These are phyloP conservation scores for Gymnopilus dilepis DNA, from an alignment of 768 basidiomycete genomes.

Conservation along the genomic window DNA sequence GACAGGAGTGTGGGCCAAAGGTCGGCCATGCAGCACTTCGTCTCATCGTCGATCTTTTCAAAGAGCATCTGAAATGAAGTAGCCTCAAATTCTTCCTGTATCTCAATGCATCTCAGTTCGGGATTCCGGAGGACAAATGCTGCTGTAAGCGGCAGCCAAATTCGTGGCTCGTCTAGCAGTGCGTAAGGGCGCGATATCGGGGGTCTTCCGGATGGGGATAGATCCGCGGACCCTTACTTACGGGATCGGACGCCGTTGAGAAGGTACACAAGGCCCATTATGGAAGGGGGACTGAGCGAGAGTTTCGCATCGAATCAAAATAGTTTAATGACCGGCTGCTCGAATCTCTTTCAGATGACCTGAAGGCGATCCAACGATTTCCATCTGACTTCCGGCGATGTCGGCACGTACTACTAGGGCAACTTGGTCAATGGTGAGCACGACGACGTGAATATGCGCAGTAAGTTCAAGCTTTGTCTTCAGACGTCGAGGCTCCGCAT, in stretches of 20 bases:
- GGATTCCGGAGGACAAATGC: neutral
- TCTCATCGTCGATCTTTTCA: too few species aligned
- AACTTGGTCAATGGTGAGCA: neutral
- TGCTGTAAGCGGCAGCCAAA: neutral
- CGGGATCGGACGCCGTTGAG: neutral
- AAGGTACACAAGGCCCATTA: neutral
- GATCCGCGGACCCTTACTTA: neutral
- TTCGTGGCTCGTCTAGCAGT: too few species aligned
- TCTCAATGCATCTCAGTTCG: neutral
- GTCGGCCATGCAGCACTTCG: too few species aligned
- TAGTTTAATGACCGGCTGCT: neutral
- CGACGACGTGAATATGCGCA: neutral
- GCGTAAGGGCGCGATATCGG: neutral
- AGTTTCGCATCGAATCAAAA: neutral
- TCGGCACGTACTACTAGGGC: neutral
- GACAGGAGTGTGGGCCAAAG: too few species aligned
- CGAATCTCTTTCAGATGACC: neutral
- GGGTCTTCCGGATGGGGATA: neutral
- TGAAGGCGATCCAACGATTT: neutral
- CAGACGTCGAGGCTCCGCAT: too few species aligned
- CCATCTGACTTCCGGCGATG: neutral
- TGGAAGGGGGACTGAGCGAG: neutral
- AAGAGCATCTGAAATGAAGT: too few species aligned
- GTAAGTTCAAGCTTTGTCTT: too few species aligned
- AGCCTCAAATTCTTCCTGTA: neutral